phyloP scores from a whole-genome alignment of 2,329 filamentous ascomycete genomes.

The Drechslerella stenobrocha region DNA sequence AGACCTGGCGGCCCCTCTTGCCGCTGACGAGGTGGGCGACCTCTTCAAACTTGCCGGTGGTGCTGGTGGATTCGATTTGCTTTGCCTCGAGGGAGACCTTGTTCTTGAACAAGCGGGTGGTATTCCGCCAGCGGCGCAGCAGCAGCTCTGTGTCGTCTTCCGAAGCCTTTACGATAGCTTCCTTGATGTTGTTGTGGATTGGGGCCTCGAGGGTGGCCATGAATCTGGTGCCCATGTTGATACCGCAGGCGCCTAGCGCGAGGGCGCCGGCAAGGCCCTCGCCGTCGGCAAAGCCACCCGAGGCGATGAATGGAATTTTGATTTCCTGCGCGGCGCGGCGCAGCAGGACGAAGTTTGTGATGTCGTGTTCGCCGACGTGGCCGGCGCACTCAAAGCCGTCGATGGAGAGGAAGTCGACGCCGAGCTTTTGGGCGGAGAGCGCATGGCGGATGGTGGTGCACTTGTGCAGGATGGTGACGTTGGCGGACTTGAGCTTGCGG shows the following conservation, averaged over 20 bases:
- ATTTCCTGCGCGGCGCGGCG: constrained; percentile 81
- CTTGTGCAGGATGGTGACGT: constrained; percentile 83
- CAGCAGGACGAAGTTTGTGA: constrained; percentile 87
- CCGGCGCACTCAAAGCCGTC: constrained; percentile 97
- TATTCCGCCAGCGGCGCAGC: constrained; percentile 83
- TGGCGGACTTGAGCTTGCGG: constrained; percentile 75
- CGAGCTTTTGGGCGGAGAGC: constrained; percentile 85
- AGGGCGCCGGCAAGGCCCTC: constrained; percentile 89
- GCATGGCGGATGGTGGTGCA: constrained; percentile 96
- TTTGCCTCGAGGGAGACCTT: constrained; percentile 79
- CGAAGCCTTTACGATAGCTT: constrained; percentile 81
- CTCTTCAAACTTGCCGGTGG: constrained; percentile 83
- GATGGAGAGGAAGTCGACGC: constrained; percentile 94
- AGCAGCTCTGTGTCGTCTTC: constrained; percentile 87
- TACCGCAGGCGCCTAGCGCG: constrained; percentile 83
- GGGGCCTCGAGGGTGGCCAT: constrained; percentile 95
- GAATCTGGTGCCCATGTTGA: constrained; percentile 99
- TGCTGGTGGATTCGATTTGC: constrained; percentile 80
- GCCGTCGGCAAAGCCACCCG: constrained; percentile 92
- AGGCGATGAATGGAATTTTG: constrained; percentile 88
- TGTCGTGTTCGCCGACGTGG: constrained; percentile 83
- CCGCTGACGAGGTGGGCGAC: constrained; percentile 85
- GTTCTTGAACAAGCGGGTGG: constrained; percentile 83
- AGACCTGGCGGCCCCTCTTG: constrained; percentile 86
- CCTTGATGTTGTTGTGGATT: constrained; percentile 90